phyloP scores from a whole-genome alignment of 257 asterid species.

The Fraxinus quadrangulata region DNA sequence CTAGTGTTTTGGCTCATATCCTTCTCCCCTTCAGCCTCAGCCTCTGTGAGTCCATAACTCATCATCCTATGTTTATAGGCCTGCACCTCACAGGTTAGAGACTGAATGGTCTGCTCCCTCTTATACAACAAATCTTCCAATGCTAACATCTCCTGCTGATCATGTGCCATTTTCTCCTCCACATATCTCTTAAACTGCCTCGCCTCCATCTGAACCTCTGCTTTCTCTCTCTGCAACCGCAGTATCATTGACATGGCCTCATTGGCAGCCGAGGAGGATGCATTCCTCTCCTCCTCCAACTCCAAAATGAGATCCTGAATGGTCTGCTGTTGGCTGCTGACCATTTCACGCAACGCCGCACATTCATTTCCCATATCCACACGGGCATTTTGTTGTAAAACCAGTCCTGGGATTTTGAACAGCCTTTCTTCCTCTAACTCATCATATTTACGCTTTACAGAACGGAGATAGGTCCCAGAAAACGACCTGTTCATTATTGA shows the following conservation, averaged over 20 bases:
- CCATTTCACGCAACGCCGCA: conserved; percentile 74
- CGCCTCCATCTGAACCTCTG: conserved; percentile 88
- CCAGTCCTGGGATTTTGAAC: conserved; percentile 45
- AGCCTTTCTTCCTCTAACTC: conserved; percentile 47
- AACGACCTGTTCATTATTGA: conserved; percentile 41
- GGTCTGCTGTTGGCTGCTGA: conserved; percentile 65
- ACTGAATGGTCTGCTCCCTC: conserved; percentile 76
- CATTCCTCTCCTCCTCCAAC: conserved; percentile 96
- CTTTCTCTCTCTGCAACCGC: conserved; percentile 90
- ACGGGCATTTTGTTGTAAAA: conserved; percentile 67
- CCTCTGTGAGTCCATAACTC: conserved; percentile 79
- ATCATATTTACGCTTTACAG: conserved; percentile 72
- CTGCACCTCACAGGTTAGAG: conserved; percentile 76
- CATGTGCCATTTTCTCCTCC: conserved; percentile 95
- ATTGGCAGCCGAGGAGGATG: conserved; percentile 90
- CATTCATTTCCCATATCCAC: conserved; percentile 78
- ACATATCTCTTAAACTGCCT: conserved; percentile 84
- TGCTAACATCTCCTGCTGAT: conserved; percentile 64
- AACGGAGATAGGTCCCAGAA: conserved; percentile 55
- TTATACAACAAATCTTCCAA: conserved; percentile 87
- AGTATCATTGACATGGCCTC: conserved; percentile 98
- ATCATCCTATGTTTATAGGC: conserved; percentile 80
- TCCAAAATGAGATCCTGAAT: conserved; percentile 71
- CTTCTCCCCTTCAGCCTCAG: conserved; percentile 58
- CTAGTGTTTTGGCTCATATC: conserved; percentile 48